These are phyloP conservation scores for Annulohypoxylon truncatum DNA, from an alignment of 2,329 filamentous ascomycete genomes.

Conservation along the genomic window DNA sequence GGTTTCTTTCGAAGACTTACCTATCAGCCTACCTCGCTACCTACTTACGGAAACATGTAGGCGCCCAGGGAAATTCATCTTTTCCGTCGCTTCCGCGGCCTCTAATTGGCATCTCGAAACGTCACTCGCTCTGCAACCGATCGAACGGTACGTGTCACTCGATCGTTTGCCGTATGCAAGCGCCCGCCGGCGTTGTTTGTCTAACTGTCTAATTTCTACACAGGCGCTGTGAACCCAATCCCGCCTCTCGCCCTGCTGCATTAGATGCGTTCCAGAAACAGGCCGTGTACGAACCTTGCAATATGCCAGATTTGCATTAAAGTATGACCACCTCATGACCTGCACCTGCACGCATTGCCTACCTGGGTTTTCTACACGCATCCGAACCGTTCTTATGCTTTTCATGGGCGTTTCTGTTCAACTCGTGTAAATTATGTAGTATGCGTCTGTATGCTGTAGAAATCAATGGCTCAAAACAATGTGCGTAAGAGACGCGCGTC, in stretches of 20 bases:
- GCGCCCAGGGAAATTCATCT: too few relatives aligned
- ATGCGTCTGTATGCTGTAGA: neutral
- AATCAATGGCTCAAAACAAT: neutral
- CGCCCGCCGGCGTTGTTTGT: slow-evolving; percentile 17
- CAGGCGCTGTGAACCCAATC: neutral
- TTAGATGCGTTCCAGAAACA: neutral
- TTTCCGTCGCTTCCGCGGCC: neutral
- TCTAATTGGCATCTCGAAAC: too few relatives aligned
- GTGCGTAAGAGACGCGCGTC: neutral
- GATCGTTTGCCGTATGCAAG: slow-evolving; percentile 23
- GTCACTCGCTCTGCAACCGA: neutral
- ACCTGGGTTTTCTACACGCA: neutral
- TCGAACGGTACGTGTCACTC: slow-evolving; percentile 15
- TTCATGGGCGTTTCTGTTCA: neutral
- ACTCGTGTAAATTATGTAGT: neutral
- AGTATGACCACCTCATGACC: neutral
- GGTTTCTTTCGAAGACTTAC: too few relatives aligned
- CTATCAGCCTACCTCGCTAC: too few relatives aligned
- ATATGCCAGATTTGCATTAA: neutral
- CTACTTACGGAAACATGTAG: too few relatives aligned
- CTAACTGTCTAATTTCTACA: slow-evolving; percentile 18
- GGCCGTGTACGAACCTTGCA: neutral
- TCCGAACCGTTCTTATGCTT: neutral
- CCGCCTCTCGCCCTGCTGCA: neutral
- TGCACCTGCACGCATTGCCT: neutral